Evolutionary conservation across 208 protist genomes (phyloP), one percentile per base, ranked within the genome.

Genomic region (Crithidia bombi): DNA sequence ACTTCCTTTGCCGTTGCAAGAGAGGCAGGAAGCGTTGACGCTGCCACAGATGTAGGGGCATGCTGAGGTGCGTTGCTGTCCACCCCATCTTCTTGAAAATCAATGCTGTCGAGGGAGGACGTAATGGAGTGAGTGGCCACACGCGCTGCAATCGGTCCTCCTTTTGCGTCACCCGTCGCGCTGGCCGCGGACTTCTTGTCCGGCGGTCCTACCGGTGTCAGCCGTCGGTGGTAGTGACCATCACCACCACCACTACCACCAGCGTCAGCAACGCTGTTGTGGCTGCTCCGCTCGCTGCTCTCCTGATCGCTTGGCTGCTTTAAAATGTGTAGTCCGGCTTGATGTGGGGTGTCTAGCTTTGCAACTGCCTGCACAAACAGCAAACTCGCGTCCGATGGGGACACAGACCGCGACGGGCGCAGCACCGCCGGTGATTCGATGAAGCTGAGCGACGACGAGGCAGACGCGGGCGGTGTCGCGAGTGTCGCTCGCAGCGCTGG

Each of bases 311-410:
- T 64, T 14, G 5, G 56, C 25, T 62, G 56, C 32, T 62, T 15
- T 23, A n/a, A 6, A 3, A 33, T 5, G 5, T 23, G 5, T 2
- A 54, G 44, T 21, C 32, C 36, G 28, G 30, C 11, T 30, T 39
- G 44, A 23, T 43, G 39, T 11, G 41, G 36, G 39, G 26, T 35
- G 32, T 50, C 32, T 41, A 75, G 61, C 43, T 43, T 64, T 44
- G 54, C 39, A 4, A 75, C 51, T 5, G 61, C 59, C 17, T 50
- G 50, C 41, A 75, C 28, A 50, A 75, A 75, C 9, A 58, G 30
- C 25, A 64, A 5, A 25, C 46, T 75, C 19, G 47, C 69, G 10
- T 69, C 61, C 3, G 33, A 56, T 2, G 47, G 30, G 9, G 51
- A 57, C 9, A 32, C n/a, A 3, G 59, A 44, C 28, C 51, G 21